Conservation (phyloP, 2,329 filamentous ascomycete genomes). For the Cladosporium sp. region DNA sequence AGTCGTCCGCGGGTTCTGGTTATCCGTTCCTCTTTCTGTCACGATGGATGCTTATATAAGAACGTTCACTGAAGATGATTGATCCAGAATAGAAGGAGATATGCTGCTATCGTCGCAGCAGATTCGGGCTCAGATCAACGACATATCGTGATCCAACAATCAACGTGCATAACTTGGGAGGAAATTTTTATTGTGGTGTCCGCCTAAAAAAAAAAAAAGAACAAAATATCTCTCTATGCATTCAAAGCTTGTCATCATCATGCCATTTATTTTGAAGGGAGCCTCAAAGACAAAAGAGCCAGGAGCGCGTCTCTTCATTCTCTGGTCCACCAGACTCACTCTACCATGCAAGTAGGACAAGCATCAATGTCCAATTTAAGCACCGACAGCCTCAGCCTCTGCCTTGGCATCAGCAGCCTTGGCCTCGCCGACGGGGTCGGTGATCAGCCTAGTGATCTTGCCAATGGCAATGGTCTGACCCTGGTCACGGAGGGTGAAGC, state of each 20-base stretch:
- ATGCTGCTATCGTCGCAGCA: too few relatives aligned
- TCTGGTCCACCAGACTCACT: neutral
- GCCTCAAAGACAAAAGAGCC: neutral
- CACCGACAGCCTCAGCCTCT: slow-evolving; percentile 22
- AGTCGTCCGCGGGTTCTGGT: neutral
- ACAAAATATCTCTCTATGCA: neutral
- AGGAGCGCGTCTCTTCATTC: neutral
- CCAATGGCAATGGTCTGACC: slow-evolving; percentile 99
- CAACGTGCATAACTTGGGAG: neutral
- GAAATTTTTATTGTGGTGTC: neutral
- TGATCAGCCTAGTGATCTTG: slow-evolving; percentile 91
- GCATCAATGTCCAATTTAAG: slow-evolving; percentile 3
- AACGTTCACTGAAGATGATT: neutral
- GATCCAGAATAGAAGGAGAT: too few relatives aligned
- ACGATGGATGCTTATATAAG: neutral
- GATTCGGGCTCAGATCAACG: too few relatives aligned
- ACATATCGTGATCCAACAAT: too few relatives aligned
- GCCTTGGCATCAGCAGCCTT: slow-evolving; percentile 22
- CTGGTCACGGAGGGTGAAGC: slow-evolving; percentile 82
- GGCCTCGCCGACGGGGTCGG: slow-evolving; percentile 34
- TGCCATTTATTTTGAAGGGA: neutral
- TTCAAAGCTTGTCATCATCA: neutral
- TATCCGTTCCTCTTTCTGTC: neutral
- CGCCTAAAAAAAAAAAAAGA: neutral
- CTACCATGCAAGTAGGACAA: neutral